Percentiles rank a stretch among this genome's conserved stretches.
Conservation (phyloP, 306 rosid genomes). For the Cicer chorassanicum region DNA sequence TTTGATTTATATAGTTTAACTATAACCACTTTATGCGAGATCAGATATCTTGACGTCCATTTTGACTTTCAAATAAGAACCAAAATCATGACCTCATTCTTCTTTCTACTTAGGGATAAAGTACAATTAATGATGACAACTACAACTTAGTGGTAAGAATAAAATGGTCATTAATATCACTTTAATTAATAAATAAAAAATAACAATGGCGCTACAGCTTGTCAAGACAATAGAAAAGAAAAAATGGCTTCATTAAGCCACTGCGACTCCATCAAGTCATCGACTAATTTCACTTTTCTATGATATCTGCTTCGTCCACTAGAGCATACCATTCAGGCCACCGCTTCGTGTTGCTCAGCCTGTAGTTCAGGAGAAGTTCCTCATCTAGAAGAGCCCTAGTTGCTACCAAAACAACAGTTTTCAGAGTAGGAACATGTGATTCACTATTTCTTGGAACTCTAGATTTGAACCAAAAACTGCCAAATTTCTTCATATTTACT, state of each 20-base stretch:
- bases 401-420: slow-evolving; percentile 79
- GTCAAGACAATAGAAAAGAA: slow-evolving; percentile 4
- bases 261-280: background rate
- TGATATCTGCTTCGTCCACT: slow-evolving; percentile 79
- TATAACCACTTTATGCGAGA: background rate
- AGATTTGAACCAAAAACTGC: slow-evolving; percentile 75
- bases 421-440: slow-evolving; percentile 62
- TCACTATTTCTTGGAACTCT: slow-evolving; percentile 55
- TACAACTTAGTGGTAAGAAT: no score
- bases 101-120: slow-evolving; percentile 5
- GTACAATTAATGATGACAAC: background rate
- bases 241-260: slow-evolving; percentile 14
- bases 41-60: background rate
- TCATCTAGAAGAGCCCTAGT: slow-evolving; percentile 77
- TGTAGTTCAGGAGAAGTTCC: slow-evolving; percentile 80
- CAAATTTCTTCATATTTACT: slow-evolving; percentile 55
- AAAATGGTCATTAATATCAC: no score
- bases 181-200: no score
- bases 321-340: slow-evolving; percentile 81
- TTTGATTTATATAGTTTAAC: background rate
- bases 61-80: background rate
- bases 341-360: slow-evolving; percentile 77
- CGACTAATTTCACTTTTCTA: slow-evolving; percentile 59
- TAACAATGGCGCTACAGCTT: background rate
- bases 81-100: slow-evolving; percentile 4